These are phyloP conservation scores for Geotrichum macrosporum DNA, from an alignment of 1,139 yeast species.

Conservation along the genomic window DNA sequence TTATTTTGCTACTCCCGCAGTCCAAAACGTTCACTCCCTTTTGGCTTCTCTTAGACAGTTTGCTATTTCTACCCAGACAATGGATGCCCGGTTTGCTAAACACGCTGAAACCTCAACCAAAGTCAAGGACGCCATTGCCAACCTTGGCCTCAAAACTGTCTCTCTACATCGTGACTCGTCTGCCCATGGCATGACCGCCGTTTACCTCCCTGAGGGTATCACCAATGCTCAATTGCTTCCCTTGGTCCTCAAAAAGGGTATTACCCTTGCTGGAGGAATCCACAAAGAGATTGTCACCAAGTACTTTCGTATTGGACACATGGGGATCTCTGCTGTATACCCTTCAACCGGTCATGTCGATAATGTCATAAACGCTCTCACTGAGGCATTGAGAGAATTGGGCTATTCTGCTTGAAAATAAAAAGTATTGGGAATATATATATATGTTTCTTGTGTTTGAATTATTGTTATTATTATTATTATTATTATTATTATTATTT, in stretches of 20 bases:
- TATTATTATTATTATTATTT: too few relatives aligned
- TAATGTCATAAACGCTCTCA: constrained; percentile 18
- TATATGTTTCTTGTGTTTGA: too few relatives aligned
- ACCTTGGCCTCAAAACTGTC: constrained; percentile 63
- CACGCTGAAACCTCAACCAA: constrained; percentile 60
- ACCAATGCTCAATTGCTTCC: constrained; percentile 61
- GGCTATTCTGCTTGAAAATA: constrained; percentile 16
- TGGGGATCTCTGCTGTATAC: constrained; percentile 66
- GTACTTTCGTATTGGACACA: constrained; percentile 92
- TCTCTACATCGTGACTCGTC: constrained; percentile 57
- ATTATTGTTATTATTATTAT: too few relatives aligned
- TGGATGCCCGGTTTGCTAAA: constrained; percentile 58
- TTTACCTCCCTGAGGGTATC: constrained; percentile 74
- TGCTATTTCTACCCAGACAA: constrained; percentile 47
- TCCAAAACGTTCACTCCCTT: constrained; percentile 78
- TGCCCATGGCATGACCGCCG: constrained; percentile 86
- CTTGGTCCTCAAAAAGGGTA: constrained; percentile 61
- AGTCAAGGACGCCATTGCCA: constrained; percentile 55
- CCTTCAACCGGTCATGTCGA: constrained; percentile 24
- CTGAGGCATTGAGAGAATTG: constrained; percentile 19
- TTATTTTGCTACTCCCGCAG: constrained; percentile 92
- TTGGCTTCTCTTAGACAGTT: constrained; percentile 74
- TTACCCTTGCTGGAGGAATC: constrained; percentile 85
- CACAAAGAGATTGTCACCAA: constrained; percentile 75
- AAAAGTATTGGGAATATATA: too few relatives aligned